Percentiles rank a stretch among this genome's conserved stretches.
These are phyloP conservation scores for Botrytis sinoallii DNA, from an alignment of 2,329 filamentous ascomycete genomes.

Conservation along the genomic window DNA sequence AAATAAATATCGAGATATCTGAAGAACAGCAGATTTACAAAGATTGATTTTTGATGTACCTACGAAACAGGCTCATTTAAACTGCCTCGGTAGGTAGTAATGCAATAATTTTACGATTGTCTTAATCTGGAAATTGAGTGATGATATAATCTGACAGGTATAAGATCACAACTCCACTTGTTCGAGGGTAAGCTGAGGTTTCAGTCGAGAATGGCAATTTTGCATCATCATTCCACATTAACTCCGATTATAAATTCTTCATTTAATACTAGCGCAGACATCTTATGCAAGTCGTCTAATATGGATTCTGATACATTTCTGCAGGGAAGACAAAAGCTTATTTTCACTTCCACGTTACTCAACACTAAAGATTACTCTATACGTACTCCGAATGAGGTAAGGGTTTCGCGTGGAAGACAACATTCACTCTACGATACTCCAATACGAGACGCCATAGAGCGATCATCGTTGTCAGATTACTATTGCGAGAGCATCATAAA, in stretches of 20 bases:
- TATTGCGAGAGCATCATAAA: neutral
- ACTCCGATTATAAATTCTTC: neutral
- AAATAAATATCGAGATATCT: neutral
- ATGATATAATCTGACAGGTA: neutral
- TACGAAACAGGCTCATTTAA: neutral
- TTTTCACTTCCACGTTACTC: neutral
- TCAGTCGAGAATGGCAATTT: neutral
- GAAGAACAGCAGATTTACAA: neutral
- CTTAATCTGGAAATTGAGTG: neutral
- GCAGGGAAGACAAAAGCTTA: neutral
- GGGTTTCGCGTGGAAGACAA: neutral
- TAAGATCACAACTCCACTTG: neutral
- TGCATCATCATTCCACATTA: neutral
- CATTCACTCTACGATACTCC: neutral
- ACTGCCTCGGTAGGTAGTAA: neutral
- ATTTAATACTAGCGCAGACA: neutral
- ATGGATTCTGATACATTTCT: neutral
- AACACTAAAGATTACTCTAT: neutral
- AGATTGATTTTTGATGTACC: neutral
- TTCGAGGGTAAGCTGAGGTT: neutral
- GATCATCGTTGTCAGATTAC: neutral
- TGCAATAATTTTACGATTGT: neutral
- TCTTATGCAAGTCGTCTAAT: neutral
- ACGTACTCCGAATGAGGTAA: neutral
- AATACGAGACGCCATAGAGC: neutral